A percentile compares a stretch with the other conserved stretches of the same genome.
Evolutionary conservation across 2,329 filamentous ascomycete species (phyloP).

Genomic region (Pyricularia sp.): DNA sequence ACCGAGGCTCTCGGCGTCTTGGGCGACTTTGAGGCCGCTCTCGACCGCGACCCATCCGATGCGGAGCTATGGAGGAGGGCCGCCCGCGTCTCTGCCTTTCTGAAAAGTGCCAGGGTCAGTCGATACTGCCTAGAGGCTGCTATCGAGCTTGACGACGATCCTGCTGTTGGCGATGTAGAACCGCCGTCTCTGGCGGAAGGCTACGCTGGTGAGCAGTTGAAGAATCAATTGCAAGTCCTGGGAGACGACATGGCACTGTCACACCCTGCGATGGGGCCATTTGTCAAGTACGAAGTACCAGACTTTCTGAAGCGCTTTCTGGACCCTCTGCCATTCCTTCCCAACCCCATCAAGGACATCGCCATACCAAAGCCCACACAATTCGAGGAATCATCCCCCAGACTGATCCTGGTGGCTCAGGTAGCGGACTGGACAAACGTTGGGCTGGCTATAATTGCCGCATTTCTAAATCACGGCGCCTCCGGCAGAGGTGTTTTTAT

Average conservation of each 20-base stretch:
- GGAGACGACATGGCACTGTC: conserved; percentile 46
- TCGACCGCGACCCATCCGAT: conserved; percentile 58
- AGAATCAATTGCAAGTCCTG: conserved; percentile 41
- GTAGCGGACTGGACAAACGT: conserved; percentile 32
- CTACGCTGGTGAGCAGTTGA: conserved; percentile 53
- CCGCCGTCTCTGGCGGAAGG: conserved; percentile 55
- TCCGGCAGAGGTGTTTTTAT: conserved; percentile 24
- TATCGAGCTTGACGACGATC: conserved; percentile 59
- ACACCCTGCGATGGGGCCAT: conserved; percentile 53
- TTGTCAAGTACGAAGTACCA: conserved; percentile 41
- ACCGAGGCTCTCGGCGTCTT: conserved; percentile 36
- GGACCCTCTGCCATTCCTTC: conserved; percentile 54
- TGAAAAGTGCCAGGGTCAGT: conserved; percentile 47
- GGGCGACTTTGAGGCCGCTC: conserved; percentile 46
- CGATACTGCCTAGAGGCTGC: conserved; percentile 57
- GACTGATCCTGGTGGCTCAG: neutral
- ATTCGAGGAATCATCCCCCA: neutral
- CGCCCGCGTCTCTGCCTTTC: conserved; percentile 47
- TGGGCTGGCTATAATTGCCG: conserved; percentile 29
- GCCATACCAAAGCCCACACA: conserved; percentile 16
- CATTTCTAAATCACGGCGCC: conserved; percentile 22
- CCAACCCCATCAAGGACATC: conserved; percentile 35
- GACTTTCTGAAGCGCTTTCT: conserved; percentile 40
- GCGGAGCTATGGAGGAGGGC: conserved; percentile 55
- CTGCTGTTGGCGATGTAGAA: conserved; percentile 50